phyloP scores from a whole-genome alignment of 1,284 basidiomycete species.

The Malassezia yamatoensis region DNA sequence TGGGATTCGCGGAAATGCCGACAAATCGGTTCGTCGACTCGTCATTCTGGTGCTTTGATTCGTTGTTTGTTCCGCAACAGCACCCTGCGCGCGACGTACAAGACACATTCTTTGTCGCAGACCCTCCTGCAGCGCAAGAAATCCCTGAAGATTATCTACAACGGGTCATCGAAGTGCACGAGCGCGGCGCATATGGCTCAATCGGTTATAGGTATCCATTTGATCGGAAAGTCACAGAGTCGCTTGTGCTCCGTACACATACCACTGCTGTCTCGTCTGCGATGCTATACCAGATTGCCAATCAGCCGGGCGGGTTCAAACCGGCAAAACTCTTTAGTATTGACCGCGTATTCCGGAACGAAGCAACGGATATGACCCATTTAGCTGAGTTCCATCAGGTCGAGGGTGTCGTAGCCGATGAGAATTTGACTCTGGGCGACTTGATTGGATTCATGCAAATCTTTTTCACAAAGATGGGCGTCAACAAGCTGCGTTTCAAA shows the following conservation, averaged over 20 bases:
- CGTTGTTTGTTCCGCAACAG: constrained; percentile 95
- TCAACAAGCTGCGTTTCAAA: constrained; percentile 86
- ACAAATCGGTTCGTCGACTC: constrained; percentile 96
- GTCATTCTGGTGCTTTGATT: constrained; percentile 98
- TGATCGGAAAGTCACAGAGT: constrained; percentile 78
- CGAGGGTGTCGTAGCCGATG: constrained; percentile 95
- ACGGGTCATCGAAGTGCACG: constrained; percentile 77
- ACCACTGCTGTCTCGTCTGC: constrained; percentile 90
- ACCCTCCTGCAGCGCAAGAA: constrained; percentile 66
- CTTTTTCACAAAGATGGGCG: constrained; percentile 97
- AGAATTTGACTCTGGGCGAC: constrained; percentile 85
- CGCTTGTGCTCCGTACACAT: constrained; percentile 88
- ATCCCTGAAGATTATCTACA: constrained; percentile 80
- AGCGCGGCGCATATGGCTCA: constrained; percentile 82
- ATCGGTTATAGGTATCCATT: constrained; percentile 98
- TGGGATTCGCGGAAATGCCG: constrained; percentile 99
- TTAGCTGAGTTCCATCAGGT: constrained; percentile 99
- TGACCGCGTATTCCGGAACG: constrained; percentile 96
- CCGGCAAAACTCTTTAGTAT: constrained; percentile 97
- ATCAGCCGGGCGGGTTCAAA: constrained; percentile 67
- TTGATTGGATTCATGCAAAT: constrained; percentile 62
- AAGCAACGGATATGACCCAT: constrained; percentile 98
- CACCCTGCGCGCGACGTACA: constrained; percentile 96
- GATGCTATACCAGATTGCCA: constrained; percentile 72
- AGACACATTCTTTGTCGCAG: constrained; percentile 97